phyloP scores from a whole-genome alignment of 805 yeast genomes.

The Wickerhamomyces silvicola region DNA sequence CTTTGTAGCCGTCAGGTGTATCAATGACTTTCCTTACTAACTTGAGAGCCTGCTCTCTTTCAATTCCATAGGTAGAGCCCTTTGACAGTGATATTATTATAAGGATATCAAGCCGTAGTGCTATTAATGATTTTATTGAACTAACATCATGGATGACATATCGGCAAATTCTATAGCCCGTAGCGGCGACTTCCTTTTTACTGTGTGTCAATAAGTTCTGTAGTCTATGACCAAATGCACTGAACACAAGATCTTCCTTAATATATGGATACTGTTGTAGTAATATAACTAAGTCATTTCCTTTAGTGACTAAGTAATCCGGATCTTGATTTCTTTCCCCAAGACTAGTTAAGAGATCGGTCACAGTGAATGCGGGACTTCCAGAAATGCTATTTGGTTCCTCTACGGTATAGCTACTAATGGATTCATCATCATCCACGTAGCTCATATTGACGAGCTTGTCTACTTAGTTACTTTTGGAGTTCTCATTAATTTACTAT shows the following conservation, averaged over 20 bases:
- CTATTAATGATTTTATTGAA: conserved; percentile 47
- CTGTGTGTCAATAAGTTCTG: conserved; percentile 54
- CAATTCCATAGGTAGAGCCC: conserved; percentile 47
- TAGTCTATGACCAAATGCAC: conserved; percentile 50
- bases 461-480: too few relatives aligned
- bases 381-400: conserved; percentile 3
- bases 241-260: conserved; percentile 55
- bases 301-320: conserved; percentile 44
- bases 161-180: conserved; percentile 72
- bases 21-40: conserved; percentile 57
- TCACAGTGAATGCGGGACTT: conserved; percentile 56
- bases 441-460: conserved; percentile 8
- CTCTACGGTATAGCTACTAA: conserved; percentile 1
- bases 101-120: conserved; percentile 53
- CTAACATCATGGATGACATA: conserved; percentile 50
- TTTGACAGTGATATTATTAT: conserved; percentile 60
- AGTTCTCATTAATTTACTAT: too few relatives aligned
- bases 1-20: conserved; percentile 44
- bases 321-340: conserved; percentile 47
- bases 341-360: conserved; percentile 53
- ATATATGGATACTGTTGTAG: conserved; percentile 52
- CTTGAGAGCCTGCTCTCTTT: conserved; percentile 73
- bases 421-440: background rate
- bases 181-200: conserved; percentile 57
- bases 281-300: conserved; percentile 59